Conservation (phyloP, 2,329 filamentous ascomycete genomes). For the Colletotrichum spaethianum region DNA sequence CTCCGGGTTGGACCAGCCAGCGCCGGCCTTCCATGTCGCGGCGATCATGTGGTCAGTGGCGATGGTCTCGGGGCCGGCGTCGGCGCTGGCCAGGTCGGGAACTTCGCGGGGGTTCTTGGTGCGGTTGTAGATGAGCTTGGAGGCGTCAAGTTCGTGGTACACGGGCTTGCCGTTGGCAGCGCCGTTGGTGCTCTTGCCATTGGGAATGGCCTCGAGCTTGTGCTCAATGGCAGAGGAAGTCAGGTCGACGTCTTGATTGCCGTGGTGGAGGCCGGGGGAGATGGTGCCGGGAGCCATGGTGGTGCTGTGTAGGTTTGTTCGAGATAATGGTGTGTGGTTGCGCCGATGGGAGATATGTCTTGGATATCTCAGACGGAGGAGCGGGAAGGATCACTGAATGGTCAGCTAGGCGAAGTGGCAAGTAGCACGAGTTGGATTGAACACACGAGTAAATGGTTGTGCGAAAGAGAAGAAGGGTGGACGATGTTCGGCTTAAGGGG, state of each 20-base stretch:
- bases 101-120: constrained; percentile 66
- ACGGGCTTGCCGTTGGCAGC: constrained; percentile 58
- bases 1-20: constrained; percentile 81
- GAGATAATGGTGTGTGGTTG: not conserved
- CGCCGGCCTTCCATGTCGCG: constrained; percentile 73
- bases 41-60: constrained; percentile 93
- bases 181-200: constrained; percentile 44
- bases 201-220: constrained; percentile 57
- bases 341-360: constrained; percentile 10
- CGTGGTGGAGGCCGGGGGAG: constrained; percentile 54
- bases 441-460: not conserved
- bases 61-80: constrained; percentile 65
- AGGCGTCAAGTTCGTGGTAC: constrained; percentile 72
- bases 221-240: constrained; percentile 66
- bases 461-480: constrained; percentile 5
- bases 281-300: constrained; percentile 49
- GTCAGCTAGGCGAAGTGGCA: constrained; percentile 2
- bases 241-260: constrained; percentile 65
- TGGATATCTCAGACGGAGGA: constrained; percentile 21
- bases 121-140: constrained; percentile 73
- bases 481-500: constrained; percentile 28
- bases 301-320: not conserved
- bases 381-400: not conserved
- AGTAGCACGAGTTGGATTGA: not conserved
- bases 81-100: constrained; percentile 64